Conservation (phyloP, 257 asterid genomes). For the Henckelia pumila region DNA sequence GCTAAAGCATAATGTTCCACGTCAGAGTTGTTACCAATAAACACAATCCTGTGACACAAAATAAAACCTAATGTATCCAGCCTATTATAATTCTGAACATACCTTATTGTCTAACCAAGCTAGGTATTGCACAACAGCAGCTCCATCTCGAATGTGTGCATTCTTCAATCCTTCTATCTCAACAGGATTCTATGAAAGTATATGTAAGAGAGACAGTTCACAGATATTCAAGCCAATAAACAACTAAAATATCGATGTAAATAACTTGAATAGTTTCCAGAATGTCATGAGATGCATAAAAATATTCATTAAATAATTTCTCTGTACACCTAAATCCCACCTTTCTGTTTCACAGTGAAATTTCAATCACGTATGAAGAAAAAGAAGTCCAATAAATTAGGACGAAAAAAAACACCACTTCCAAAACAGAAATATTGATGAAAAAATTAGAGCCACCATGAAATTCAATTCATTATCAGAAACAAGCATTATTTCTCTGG, state of each 20-base stretch:
- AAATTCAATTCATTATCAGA: background rate
- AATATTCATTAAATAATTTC: slow-evolving; percentile 9
- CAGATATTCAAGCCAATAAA: slow-evolving; percentile 9
- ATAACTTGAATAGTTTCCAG: background rate
- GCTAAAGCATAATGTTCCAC: slow-evolving; percentile 1
- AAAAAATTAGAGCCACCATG: background rate
- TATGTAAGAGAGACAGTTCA: slow-evolving; percentile 17
- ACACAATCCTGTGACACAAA: slow-evolving; percentile 7
- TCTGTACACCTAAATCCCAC: background rate
- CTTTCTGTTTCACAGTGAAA: background rate
- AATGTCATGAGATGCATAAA: slow-evolving; percentile 10
- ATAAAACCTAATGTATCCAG: slow-evolving; percentile 1
- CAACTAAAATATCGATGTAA: slow-evolving; percentile 4
- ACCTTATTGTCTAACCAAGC: slow-evolving; percentile 94
- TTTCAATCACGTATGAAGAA: slow-evolving; percentile 11
- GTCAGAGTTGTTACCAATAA: slow-evolving; percentile 11
- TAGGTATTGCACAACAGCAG: slow-evolving; percentile 94
- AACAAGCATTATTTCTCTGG: background rate
- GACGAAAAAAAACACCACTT: background rate
- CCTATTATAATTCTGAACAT: slow-evolving; percentile 10
- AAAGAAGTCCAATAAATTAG: slow-evolving; percentile 4
- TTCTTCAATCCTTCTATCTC: slow-evolving; percentile 95
- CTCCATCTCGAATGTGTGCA: slow-evolving; percentile 92
- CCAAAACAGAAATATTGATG: slow-evolving; percentile 4
- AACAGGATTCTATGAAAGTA: slow-evolving; percentile 65